Percentiles rank a stretch among this genome's conserved stretches.
These are phyloP conservation scores for Ogataea trehalophila DNA, from an alignment of 805 yeast genomes.

Conservation along the genomic window DNA sequence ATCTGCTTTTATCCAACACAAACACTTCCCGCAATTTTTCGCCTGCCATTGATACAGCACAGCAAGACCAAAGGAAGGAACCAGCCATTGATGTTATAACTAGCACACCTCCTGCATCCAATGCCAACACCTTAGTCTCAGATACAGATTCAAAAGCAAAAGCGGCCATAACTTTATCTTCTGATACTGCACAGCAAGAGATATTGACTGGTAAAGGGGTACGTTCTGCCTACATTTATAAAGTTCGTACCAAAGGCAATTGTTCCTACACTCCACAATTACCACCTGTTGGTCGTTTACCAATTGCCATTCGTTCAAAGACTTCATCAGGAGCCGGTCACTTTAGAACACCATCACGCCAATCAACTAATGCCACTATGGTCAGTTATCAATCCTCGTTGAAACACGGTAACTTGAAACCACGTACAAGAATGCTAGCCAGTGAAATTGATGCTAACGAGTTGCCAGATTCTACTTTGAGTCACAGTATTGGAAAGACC, in stretches of 20 bases:
- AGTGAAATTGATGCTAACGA: conserved; percentile 71
- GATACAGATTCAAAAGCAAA: not conserved
- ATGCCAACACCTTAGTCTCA: not conserved
- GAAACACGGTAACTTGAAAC: conserved; percentile 59
- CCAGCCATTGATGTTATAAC: conserved; percentile 5
- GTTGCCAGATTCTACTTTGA: conserved; percentile 30
- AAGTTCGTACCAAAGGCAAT: conserved; percentile 9
- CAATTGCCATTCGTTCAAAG: conserved; percentile 49
- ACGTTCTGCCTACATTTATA: conserved; percentile 11
- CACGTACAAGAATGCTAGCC: conserved; percentile 65
- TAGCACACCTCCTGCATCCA: not conserved
- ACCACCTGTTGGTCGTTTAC: conserved; percentile 45
- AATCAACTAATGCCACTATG: no score
- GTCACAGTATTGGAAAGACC: conserved; percentile 23
- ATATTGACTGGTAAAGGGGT: conserved; percentile 1
- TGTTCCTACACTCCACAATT: conserved; percentile 44
- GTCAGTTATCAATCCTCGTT: conserved; percentile 34
- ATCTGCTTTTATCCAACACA: not conserved
- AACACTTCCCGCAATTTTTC: not conserved
- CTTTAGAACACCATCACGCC: conserved; percentile 11
- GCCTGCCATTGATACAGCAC: no score
- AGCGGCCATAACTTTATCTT: conserved; percentile 5
- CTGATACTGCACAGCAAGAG: not conserved
- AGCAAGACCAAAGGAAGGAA: not conserved
- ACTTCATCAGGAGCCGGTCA: conserved; percentile 1